Conservation (phyloP, 352 stramenopile species). For the Thraustochytrium sp. region DNA sequence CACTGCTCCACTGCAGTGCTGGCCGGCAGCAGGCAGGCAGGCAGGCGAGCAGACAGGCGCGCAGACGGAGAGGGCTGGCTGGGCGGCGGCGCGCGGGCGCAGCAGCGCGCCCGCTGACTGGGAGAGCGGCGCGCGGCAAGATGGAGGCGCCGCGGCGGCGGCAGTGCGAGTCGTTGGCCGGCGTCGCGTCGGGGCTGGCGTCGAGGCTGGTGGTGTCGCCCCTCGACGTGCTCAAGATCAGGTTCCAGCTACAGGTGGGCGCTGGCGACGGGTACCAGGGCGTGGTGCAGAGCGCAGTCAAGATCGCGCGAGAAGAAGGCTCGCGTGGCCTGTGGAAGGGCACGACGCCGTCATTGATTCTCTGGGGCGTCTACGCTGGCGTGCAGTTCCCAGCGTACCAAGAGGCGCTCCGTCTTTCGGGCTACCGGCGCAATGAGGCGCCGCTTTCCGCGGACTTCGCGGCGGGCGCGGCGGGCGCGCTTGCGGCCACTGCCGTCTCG, state of each 20-base stretch:
- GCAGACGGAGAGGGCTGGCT: too few relatives aligned
- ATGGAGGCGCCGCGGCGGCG: background rate
- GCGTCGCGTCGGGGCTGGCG: background rate
- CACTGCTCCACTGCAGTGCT: too few relatives aligned
- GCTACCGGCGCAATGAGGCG: background rate
- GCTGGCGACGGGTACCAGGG: background rate
- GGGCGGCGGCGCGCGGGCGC: too few relatives aligned
- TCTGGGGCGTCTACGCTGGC: slow-evolving; percentile 35
- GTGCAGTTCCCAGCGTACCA: slow-evolving; percentile 43
- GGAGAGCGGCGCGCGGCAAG: background rate
- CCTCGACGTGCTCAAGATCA: slow-evolving; percentile 43
- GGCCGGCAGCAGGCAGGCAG: too few relatives aligned
- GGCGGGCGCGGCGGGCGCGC: background rate
- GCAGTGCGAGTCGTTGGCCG: background rate
- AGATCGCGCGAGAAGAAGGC: slow-evolving; percentile 35
- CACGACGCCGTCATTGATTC: slow-evolving; percentile 1
- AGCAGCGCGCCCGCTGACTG: too few relatives aligned
- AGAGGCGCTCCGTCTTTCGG: background rate
- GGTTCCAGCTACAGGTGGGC: slow-evolving; percentile 13
- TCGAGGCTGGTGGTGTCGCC: slow-evolving; percentile 22
- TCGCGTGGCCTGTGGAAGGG: slow-evolving; percentile 35
- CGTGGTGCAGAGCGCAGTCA: background rate
- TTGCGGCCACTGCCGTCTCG: slow-evolving; percentile 11
- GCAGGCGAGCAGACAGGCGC: too few relatives aligned
- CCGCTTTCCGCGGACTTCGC: background rate